A percentile compares a stretch with the other conserved stretches of the same genome.
Conservation (phyloP, 1,139 yeast species). For the Nakaseomyces kungkrabaensis region DNA sequence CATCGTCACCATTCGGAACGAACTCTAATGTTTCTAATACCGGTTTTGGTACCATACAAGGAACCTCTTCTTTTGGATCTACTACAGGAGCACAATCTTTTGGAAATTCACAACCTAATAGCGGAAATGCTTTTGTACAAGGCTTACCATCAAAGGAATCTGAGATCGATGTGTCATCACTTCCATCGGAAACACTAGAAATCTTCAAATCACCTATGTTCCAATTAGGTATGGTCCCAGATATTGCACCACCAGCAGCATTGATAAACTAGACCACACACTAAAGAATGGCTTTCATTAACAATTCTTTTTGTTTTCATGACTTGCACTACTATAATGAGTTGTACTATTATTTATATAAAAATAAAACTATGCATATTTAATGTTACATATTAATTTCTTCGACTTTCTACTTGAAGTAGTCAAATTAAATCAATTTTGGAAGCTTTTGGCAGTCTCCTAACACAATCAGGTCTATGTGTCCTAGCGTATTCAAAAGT, state of each 20-base stretch:
- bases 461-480: conserved; percentile 43
- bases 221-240: conserved; percentile 64
- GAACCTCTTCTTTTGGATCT: background rate
- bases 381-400: background rate
- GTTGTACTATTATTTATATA: background rate
- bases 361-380: background rate
- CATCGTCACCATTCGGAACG: conserved; percentile 7
- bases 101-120: background rate
- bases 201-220: conserved; percentile 47
- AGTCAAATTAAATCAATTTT: background rate
- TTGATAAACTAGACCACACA: conserved; percentile 8
- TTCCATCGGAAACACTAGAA: conserved; percentile 36
- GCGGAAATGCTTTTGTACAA: conserved; percentile 24
- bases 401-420: no score
- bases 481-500: conserved; percentile 40
- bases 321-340: background rate
- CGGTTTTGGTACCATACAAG: conserved; percentile 2
- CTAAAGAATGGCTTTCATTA: background rate
- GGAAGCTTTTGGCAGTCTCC: conserved; percentile 48
- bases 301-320: background rate
- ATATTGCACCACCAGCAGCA: conserved; percentile 57
- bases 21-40: background rate
- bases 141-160: conserved; percentile 16
- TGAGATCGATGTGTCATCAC: conserved; percentile 28
- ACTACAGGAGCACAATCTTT: background rate